Evolutionary conservation across 2,329 filamentous ascomycete genomes (phyloP).

Genomic region (Chaetomiaceae sp.): DNA sequence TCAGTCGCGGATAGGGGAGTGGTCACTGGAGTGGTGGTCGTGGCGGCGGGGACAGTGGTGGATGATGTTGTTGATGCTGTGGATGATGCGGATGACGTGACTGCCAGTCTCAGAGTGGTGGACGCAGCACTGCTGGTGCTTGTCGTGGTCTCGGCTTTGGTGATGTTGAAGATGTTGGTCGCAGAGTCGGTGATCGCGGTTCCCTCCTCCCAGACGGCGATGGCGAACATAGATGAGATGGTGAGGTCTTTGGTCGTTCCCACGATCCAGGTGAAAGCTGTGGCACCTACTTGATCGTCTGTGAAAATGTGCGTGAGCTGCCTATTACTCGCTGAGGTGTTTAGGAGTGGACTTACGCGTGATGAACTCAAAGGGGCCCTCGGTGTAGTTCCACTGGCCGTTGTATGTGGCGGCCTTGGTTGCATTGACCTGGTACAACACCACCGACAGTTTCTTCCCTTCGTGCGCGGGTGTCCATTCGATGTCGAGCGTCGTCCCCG

Average conservation of each 20-base stretch:
- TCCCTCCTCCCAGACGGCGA: constrained; percentile 5
- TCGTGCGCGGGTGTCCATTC: not conserved
- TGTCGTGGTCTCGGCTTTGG: not conserved
- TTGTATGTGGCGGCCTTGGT: not conserved
- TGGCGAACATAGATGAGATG: not conserved
- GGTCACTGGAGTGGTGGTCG: not conserved
- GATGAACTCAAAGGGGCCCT: not conserved
- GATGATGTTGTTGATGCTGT: not conserved
- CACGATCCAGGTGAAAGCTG: not conserved
- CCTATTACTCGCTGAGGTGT: not conserved
- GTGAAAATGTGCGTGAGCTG: not conserved
- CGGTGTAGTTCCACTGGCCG: not conserved
- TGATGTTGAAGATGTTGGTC: constrained; percentile 6
- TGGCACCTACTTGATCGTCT: constrained; percentile 1
- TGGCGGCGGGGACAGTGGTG: not conserved
- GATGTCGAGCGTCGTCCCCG: not conserved
- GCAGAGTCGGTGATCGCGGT: constrained; percentile 1
- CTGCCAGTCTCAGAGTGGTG: too few relatives aligned
- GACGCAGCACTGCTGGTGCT: too few relatives aligned
- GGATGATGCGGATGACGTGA: not conserved
- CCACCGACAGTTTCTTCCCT: not conserved
- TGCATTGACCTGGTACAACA: not conserved
- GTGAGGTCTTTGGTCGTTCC: not conserved
- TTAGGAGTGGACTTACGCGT: constrained; percentile 7
- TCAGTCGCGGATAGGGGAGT: not conserved